A percentile compares a stretch with the other conserved stretches of the same genome.
Evolutionary conservation across 192 early-diverging fungal genomes (phyloP).

Genomic region (Umbelopsis isabellina): DNA sequence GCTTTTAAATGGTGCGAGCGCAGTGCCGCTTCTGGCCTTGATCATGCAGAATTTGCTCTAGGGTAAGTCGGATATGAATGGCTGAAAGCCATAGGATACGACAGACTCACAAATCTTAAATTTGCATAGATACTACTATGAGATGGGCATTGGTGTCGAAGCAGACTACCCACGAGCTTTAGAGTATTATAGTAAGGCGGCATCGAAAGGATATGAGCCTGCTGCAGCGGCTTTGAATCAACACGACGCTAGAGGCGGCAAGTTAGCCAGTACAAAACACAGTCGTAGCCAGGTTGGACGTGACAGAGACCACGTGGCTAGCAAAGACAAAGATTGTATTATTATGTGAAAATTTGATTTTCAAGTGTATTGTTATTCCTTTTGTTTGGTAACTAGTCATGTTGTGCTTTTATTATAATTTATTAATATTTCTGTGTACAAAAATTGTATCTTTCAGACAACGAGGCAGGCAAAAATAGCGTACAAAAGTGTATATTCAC

Average conservation of each 20-base stretch:
- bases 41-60: constrained; percentile 86
- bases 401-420: too few species aligned
- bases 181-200: constrained; percentile 40
- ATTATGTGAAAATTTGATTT: neutral
- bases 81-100: neutral
- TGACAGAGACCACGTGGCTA: neutral
- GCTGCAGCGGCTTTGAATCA: constrained; percentile 37
- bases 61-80: constrained; percentile 59
- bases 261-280: neutral
- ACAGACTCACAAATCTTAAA: neutral
- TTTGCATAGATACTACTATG: constrained; percentile 39
- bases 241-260: constrained; percentile 4
- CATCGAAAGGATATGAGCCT: constrained; percentile 34
- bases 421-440: too few species aligned
- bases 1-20: constrained; percentile 82
- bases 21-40: constrained; percentile 78
- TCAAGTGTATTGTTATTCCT: too few species aligned
- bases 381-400: too few species aligned
- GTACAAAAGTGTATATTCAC: too few species aligned
- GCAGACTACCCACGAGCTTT: constrained; percentile 34
- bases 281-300: too few species aligned
- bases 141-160: constrained; percentile 33
- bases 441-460: too few species aligned
- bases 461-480: too few species aligned
- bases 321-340: neutral